Evolutionary conservation across 495 filamentous ascomycete species (phyloP).

Genomic region (Penicillium samsonianum): DNA sequence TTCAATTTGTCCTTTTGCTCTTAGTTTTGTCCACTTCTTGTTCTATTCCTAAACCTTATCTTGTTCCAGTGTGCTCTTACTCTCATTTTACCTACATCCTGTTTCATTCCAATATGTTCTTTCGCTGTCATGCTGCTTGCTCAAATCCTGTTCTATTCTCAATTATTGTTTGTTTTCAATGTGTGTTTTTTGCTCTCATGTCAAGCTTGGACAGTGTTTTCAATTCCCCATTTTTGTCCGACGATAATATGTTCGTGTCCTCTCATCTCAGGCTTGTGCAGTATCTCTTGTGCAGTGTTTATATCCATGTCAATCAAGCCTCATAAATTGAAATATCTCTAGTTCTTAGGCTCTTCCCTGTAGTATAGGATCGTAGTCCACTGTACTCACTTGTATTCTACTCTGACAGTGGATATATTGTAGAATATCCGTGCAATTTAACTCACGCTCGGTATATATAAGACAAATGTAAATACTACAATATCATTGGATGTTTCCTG

Average conservation of each 20-base stretch:
- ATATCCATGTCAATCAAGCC: neutral
- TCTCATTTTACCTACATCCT: too few relatives aligned
- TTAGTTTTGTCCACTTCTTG: neutral
- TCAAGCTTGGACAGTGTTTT: too few relatives aligned
- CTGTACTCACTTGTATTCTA: neutral
- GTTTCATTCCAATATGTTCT: neutral
- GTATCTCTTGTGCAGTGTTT: neutral
- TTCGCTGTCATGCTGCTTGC: neutral
- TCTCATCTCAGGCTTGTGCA: neutral
- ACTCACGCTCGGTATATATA: neutral
- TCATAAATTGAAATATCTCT: neutral
- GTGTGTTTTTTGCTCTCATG: neutral
- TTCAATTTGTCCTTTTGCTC: neutral
- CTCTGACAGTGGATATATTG: neutral
- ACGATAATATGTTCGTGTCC: neutral
- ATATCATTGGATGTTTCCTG: neutral
- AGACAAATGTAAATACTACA: neutral
- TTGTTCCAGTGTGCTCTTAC: too few relatives aligned
- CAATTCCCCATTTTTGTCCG: too few relatives aligned
- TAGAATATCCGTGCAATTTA: neutral
- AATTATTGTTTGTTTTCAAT: neutral
- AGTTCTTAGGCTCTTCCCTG: neutral
- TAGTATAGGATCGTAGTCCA: neutral
- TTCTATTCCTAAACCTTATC: neutral
- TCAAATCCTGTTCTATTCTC: neutral